Percentiles rank a stretch among this genome's conserved stretches.
Conservation (phyloP, 495 filamentous ascomycete species). For the Penicillium alfredii region DNA sequence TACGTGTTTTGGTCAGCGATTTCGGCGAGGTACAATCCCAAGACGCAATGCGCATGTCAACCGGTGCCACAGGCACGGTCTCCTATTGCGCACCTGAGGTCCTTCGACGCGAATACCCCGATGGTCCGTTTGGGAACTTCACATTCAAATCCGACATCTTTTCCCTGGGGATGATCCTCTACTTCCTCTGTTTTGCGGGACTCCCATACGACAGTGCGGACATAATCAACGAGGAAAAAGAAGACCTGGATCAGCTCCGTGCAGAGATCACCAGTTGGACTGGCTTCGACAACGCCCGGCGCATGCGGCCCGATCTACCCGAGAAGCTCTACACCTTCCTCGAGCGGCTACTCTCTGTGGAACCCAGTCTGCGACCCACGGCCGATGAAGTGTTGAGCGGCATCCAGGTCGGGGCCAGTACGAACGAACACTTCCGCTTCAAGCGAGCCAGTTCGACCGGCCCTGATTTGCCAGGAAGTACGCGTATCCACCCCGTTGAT, state of each 20-base stretch:
- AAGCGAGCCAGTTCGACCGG: constrained; percentile 39
- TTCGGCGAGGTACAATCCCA: constrained; percentile 92
- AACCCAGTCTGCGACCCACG: constrained; percentile 71
- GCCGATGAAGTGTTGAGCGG: constrained; percentile 81
- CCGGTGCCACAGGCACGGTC: constrained; percentile 90
- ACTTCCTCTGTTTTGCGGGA: constrained; percentile 91
- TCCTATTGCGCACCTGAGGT: constrained; percentile 98
- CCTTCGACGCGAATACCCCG: constrained; percentile 57
- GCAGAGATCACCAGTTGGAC: constrained; percentile 82
- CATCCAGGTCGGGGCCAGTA: constrained; percentile 64
- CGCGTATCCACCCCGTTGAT: constrained; percentile 54
- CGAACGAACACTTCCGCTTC: constrained; percentile 50
- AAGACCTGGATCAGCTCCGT: constrained; percentile 84
- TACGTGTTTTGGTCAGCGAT: constrained; percentile 85
- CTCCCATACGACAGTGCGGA: constrained; percentile 84
- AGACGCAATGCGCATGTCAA: constrained; percentile 72
- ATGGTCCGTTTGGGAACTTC: constrained; percentile 80
- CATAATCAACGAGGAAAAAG: constrained; percentile 75
- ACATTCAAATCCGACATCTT: constrained; percentile 95
- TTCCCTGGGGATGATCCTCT: constrained; percentile 94
- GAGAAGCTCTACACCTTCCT: constrained; percentile 80
- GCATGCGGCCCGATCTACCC: constrained; percentile 74
- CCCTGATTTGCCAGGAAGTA: constrained; percentile 49
- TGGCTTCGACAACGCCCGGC: constrained; percentile 72
- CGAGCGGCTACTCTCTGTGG: constrained; percentile 69